These are phyloP conservation scores for Fusarium globosum DNA, from an alignment of 2,329 filamentous ascomycete genomes.

Conservation along the genomic window DNA sequence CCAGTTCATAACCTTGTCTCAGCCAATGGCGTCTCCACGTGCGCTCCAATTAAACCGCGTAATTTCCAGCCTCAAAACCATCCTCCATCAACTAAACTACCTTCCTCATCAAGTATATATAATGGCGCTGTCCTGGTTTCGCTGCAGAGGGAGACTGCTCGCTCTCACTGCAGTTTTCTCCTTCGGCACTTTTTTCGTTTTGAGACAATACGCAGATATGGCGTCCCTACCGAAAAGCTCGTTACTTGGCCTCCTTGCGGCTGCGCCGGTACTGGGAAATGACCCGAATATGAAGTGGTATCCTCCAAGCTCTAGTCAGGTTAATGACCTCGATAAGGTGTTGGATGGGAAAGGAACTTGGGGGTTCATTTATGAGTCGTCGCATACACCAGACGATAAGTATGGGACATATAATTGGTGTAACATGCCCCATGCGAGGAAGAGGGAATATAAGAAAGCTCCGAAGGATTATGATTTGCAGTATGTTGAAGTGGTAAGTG, in stretches of 20 bases:
- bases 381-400: slow-evolving; percentile 62
- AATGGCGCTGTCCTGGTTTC: slow-evolving; percentile 27
- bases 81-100: background rate
- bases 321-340: slow-evolving; percentile 71
- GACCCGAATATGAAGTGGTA: slow-evolving; percentile 65
- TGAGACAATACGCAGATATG: slow-evolving; percentile 31
- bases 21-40: slow-evolving; percentile 33
- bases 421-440: slow-evolving; percentile 87
- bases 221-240: slow-evolving; percentile 15
- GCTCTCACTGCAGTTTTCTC: slow-evolving; percentile 12
- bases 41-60: slow-evolving; percentile 28
- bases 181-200: background rate
- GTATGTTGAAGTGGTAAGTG: slow-evolving; percentile 78
- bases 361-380: slow-evolving; percentile 80
- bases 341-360: slow-evolving; percentile 72
- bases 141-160: slow-evolving; percentile 9
- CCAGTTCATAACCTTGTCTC: background rate
- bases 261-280: slow-evolving; percentile 13
- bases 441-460: slow-evolving; percentile 69
- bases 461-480: slow-evolving; percentile 69
- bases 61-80: slow-evolving; percentile 13
- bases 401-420: slow-evolving; percentile 83
- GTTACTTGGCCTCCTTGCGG: slow-evolving; percentile 28
- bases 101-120: background rate
- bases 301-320: slow-evolving; percentile 62